phyloP scores from a whole-genome alignment of 129 eudicot species.

The Ambrosia artemisiifolia region DNA sequence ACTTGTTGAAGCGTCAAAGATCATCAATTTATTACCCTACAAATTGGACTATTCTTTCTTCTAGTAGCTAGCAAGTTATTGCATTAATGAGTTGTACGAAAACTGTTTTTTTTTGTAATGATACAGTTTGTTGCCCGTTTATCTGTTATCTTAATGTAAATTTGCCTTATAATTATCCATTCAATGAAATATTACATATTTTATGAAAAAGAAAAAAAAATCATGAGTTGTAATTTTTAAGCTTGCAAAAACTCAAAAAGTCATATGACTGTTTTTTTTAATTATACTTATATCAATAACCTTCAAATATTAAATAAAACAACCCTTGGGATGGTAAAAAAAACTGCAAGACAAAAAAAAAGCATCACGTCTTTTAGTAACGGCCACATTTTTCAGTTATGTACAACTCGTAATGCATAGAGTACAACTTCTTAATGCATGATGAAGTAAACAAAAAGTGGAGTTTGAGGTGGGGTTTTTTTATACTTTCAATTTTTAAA shows the following conservation, averaged over 20 bases:
- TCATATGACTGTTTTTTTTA: slow-evolving; percentile 12
- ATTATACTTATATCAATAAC: neutral
- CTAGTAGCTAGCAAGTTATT: neutral
- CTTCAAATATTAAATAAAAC: slow-evolving; percentile 3
- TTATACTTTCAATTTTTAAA: neutral
- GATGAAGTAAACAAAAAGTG: slow-evolving; percentile 8
- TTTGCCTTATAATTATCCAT: no score
- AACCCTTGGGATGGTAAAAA: slow-evolving; percentile 18
- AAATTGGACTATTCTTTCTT: neutral
- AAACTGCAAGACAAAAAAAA: slow-evolving; percentile 17
- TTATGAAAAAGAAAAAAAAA: no score
- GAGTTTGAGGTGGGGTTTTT: slow-evolving; percentile 11
- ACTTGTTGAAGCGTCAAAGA: slow-evolving; percentile 11
- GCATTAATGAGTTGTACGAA: neutral
- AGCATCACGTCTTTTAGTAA: slow-evolving; percentile 14
- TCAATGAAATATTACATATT: no score
- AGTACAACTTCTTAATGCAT: slow-evolving; percentile 5
- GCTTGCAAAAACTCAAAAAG: no score
- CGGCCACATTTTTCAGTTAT: slow-evolving; percentile 8
- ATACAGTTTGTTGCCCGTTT: no score
- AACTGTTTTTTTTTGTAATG: slow-evolving; percentile 8
- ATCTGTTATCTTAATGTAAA: no score
- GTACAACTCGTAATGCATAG: neutral
- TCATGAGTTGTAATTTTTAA: no score
- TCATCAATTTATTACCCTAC: neutral